Evolutionary conservation across 2,329 filamentous ascomycete species (phyloP), one percentile per base, ranked within the genome.

Genomic region (Aspergillus uvarum): DNA sequence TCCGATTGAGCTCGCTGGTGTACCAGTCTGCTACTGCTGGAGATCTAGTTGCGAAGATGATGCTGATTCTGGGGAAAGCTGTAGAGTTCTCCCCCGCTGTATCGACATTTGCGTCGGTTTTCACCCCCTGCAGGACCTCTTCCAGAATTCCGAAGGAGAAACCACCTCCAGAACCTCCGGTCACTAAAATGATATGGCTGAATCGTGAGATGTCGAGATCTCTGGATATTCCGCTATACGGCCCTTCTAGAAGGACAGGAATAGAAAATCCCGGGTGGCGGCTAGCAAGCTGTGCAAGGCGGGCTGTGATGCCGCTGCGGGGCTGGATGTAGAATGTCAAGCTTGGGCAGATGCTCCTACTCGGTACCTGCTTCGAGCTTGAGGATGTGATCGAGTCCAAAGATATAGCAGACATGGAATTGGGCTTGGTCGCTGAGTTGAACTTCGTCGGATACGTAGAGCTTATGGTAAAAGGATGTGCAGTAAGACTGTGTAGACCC

Each of bases 381-480:
- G 32, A 35, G 32, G 32, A 12, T 12, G 32, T 3, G 12, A 16
- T 35, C 14, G 32, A 35, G 14, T 35, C 14, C 32, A 35, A 10
- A 2, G 32, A 35, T 35, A 12, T 12, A 4, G 10, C 16, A 2
- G 12, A 5, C 11, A 16, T 35, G 32, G 32, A 35, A 10, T 2
- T 16, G 11, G 14, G 32, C 11, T 35, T 16, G 3, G 4, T 4
- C 11, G 32, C 14, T 16, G 32, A 35, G 11, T 35, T 5, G 12
- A 35, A 35, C 4, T 12, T 35, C 14, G 32, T 12, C 11, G 32
- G 66, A 0, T 82, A 79, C 0, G 82, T 63, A 2, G 83, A 85
- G 68, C 81, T 82, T 54, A 84, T 81, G 1, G 83, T 85, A 67
- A 86, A 85, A 0, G 84, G 83, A 58, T 86, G 83, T 0, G 79